Evolutionary conservation across 192 early-diverging fungal species (phyloP).

Genomic region (Coemansia sp.): DNA sequence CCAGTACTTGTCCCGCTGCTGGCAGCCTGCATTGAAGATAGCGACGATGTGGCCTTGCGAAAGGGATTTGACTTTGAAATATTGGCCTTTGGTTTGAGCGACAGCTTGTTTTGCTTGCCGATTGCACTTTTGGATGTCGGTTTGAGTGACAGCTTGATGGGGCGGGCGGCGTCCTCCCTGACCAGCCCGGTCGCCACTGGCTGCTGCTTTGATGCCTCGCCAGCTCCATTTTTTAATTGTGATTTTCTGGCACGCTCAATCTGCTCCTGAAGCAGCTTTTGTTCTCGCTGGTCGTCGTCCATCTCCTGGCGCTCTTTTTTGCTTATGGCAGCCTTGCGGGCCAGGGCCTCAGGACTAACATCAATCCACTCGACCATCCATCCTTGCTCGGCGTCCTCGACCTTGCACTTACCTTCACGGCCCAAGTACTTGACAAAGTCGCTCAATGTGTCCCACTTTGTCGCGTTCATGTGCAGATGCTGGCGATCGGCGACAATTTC

Average conservation of each 20-base stretch:
- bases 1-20: not conserved
- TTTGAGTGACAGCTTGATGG: conserved; percentile 30
- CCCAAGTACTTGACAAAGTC: conserved; percentile 90
- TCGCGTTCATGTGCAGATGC: conserved; percentile 97
- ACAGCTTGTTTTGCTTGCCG: conserved; percentile 9
- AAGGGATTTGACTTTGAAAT: conserved; percentile 32
- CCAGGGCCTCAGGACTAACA: conserved; percentile 82
- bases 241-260: conserved; percentile 70
- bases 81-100: conserved; percentile 8
- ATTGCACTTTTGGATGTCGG: not conserved
- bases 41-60: conserved; percentile 11
- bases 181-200: conserved; percentile 20
- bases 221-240: not conserved
- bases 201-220: not conserved
- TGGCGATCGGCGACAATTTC: conserved; percentile 89
- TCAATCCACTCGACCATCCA: conserved; percentile 94
- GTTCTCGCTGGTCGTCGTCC: conserved; percentile 85
- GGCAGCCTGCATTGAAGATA: conserved; percentile 4
- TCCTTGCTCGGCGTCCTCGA: conserved; percentile 89
- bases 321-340: conserved; percentile 65
- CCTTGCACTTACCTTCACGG: conserved; percentile 72
- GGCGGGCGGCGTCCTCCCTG: conserved; percentile 11
- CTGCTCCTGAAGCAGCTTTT: conserved; percentile 75
- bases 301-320: conserved; percentile 79
- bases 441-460: conserved; percentile 84